Evolutionary conservation across 306 rosid genomes (phyloP), one percentile per base, ranked within the genome.

Genomic region (Begonia peltatifolia): DNA sequence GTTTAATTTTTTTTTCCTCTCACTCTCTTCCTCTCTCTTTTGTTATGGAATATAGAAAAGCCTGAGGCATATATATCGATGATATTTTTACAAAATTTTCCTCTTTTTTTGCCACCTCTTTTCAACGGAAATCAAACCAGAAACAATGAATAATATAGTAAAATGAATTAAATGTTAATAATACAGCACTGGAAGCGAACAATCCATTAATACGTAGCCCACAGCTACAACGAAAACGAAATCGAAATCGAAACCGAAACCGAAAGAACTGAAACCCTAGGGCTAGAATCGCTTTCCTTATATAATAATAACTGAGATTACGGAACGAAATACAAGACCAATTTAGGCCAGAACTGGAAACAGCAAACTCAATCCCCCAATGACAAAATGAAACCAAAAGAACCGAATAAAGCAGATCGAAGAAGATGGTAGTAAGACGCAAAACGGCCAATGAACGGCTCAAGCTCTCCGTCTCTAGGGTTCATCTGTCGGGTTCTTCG

Each of bases 301-400:
- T 53, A 47, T 59, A 30, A 30, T 30, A 30, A 59, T 59, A 35
- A 50, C 47, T 23, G 62, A 14, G 52, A 46, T 12, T 36, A 18
- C 12, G 12, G 57, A 52, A 61, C 56, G 50, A 17, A 59, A 44
- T 49, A 59, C 63, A 59, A 38, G 63, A 59, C 63, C 63, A 53
- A 50, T 50, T 44, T 0, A 59, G 63, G 56, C 55, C 56, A n/a
- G 41, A 50, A 41, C 14, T 49, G 10, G 44, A 38, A 47, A 59
- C 63, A 59, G n/a, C 7, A 25, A 59, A 47, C 53, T 58, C 53
- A 20, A 58, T 46, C 62, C 6, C 18, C 25, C 5, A 0, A 18
- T n/a, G 53, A n/a, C n/a, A n/a, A n/a, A n/a, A n/a, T n/a, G n/a
- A n/a, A n/a, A n/a, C n/a, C n/a, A n/a, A n/a, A n/a, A n/a, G n/a